phyloP scores from a whole-genome alignment of 257 asterid genomes.

The Nicotiana undulata region DNA sequence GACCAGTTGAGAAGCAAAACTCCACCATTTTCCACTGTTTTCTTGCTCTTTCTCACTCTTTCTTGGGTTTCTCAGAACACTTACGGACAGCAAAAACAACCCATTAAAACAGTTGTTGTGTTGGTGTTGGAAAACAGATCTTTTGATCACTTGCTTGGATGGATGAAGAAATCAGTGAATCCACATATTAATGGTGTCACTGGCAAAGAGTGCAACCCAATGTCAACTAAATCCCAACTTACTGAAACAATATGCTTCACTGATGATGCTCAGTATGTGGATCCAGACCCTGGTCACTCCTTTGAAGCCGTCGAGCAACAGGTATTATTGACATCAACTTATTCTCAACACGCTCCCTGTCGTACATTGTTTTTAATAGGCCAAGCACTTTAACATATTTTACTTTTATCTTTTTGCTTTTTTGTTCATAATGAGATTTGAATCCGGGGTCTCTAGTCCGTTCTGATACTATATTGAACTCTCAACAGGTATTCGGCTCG shows the following conservation, averaged over 20 bases:
- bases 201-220: conserved; percentile 60
- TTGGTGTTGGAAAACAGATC: conserved; percentile 75
- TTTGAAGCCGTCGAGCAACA: conserved; percentile 61
- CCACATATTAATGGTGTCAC: conserved; percentile 67
- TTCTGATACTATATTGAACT: no score
- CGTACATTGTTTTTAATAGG: no score
- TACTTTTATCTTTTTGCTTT: no score
- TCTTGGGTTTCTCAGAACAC: conserved; percentile 20
- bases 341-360: no score
- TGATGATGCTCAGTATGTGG: conserved; percentile 62
- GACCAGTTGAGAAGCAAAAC: conserved; percentile 2
- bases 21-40: conserved; percentile 4
- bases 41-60: conserved; percentile 25
- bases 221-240: conserved; percentile 18
- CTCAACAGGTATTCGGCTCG: conserved; percentile 23
- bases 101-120: conserved; percentile 64
- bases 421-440: no score
- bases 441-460: no score
- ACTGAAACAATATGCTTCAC: conserved; percentile 42
- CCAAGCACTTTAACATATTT: no score
- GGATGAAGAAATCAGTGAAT: conserved; percentile 68
- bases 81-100: conserved; percentile 32
- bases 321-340: conserved; percentile 15
- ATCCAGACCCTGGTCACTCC: conserved; percentile 85
- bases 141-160: conserved; percentile 79